A percentile compares a stretch with the other conserved stretches of the same genome.
phyloP scores from a whole-genome alignment of 306 rosid species.

The Echinosophora koreensis region DNA sequence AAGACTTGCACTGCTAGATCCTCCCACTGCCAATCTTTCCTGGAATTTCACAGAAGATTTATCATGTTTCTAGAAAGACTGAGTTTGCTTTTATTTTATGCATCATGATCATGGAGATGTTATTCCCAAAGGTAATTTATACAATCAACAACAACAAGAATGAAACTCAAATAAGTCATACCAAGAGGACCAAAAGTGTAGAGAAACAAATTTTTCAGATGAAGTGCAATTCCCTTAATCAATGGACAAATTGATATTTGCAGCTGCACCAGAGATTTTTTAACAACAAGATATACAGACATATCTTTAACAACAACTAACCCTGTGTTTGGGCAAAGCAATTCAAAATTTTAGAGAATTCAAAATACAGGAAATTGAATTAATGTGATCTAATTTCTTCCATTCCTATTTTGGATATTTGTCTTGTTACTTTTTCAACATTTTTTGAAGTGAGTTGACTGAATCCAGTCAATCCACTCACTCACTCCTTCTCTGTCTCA shows the following conservation, averaged over 20 bases:
- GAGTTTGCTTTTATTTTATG: constrained; percentile 46
- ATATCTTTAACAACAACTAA: background rate
- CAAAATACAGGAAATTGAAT: too few species aligned
- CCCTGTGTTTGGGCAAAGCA: too few species aligned
- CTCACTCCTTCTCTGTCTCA: too few species aligned
- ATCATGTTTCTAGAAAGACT: constrained; percentile 46
- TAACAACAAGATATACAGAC: background rate
- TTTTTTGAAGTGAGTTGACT: too few species aligned
- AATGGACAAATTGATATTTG: constrained; percentile 33
- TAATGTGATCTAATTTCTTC: too few species aligned
- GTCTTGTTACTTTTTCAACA: too few species aligned
- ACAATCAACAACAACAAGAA: constrained; percentile 32
- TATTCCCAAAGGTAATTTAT: constrained; percentile 32
- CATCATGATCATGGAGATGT: constrained; percentile 25
- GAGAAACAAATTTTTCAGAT: constrained; percentile 1
- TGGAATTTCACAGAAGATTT: constrained; percentile 55
- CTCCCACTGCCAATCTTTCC: constrained; percentile 63
- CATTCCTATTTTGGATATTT: too few species aligned
- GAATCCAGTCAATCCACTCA: too few species aligned
- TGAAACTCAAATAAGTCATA: background rate
- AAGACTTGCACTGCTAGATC: constrained; percentile 50
- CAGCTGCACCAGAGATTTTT: constrained; percentile 5
- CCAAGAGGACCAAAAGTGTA: constrained; percentile 4
- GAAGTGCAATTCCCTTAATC: background rate
- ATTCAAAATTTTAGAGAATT: too few species aligned